Base-by-base conservation (phyloP, 2,329 filamentous ascomycete genomes). In the Chaetomium sp. region DNA sequence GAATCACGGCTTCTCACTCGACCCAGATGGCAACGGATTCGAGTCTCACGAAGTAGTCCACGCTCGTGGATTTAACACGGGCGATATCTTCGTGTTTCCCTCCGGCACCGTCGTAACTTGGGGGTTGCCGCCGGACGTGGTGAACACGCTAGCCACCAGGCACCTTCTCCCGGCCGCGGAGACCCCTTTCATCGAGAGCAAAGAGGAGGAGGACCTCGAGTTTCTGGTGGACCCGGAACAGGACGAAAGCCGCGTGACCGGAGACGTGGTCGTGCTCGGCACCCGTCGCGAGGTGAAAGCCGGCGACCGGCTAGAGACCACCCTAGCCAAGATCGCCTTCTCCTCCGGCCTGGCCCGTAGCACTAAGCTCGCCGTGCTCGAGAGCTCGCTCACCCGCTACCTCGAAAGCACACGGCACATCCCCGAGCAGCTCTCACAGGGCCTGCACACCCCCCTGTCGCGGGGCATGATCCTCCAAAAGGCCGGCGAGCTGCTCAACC, bases 71-170 rank as follows among this genome's bases (percentile, higher is more conserved):
- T 80, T 83, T 65, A 84, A 86, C 74, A 82, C 87, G 64, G 93
- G 93, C 38, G 95, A 99, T 78, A 87, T 98, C 58, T 98, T 98
- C 74, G 89, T 99, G 63, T 99, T 99, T 70, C 93, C 94, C 9
- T 97, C 93, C 0, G 95, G 95, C 12, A 96, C 93, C 13, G 85
- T 98, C 8, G 95, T 98, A 6, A 90, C 92, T 27, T 99, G 95
- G 95, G 91, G 91, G 5, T 82, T 97, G 1, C 89, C 92, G 0
- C 85, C 92, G 66, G 87, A 90, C 64, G 86, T 92, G 21, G 89
- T 93, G 19, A 83, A 83, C 23, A 84, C 84, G 57, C 79, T 93
- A 27, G 88, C 90, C 5, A 90, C 90, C 9, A 85, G 85, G 63
- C 87, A 90, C 35, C 82, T 98, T 13, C 83, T 91, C 23, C 85